Conservation (phyloP, 1,139 yeast genomes). For the Taphrina flavorubra region DNA sequence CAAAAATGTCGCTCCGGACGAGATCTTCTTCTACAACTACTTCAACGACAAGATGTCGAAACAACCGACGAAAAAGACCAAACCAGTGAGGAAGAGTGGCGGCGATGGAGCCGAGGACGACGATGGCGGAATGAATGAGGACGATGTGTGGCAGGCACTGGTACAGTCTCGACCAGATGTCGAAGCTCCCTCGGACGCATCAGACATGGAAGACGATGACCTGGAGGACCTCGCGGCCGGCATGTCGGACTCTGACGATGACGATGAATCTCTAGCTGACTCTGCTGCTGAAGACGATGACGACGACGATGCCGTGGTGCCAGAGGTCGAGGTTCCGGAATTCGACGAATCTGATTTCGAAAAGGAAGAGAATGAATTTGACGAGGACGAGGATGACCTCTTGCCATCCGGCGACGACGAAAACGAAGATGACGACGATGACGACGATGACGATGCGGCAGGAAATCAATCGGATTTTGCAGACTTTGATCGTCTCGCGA, state of each 20-base stretch:
- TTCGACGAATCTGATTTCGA: slow-evolving; percentile 52
- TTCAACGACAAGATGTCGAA: slow-evolving; percentile 56
- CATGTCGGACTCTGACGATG: slow-evolving; percentile 49
- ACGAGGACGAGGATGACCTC: slow-evolving; percentile 43
- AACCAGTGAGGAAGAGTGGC: slow-evolving; percentile 45
- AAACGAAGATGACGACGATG: slow-evolving; percentile 45
- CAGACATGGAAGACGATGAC: slow-evolving; percentile 51
- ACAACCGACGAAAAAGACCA: slow-evolving; percentile 42
- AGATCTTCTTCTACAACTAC: slow-evolving; percentile 85
- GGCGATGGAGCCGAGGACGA: slow-evolving; percentile 45
- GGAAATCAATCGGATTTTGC: slow-evolving; percentile 67
- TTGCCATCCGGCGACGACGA: slow-evolving; percentile 42
- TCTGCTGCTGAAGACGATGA: slow-evolving; percentile 49
- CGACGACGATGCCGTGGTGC: slow-evolving; percentile 48
- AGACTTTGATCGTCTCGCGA: slow-evolving; percentile 56
- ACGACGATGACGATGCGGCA: slow-evolving; percentile 54
- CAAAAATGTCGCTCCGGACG: slow-evolving; percentile 80
- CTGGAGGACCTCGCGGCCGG: slow-evolving; percentile 49
- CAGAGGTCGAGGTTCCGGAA: slow-evolving; percentile 50
- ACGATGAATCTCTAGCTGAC: slow-evolving; percentile 42
- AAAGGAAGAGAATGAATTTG: slow-evolving; percentile 50
- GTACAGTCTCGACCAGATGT: slow-evolving; percentile 84
- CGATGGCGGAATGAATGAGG: slow-evolving; percentile 38
- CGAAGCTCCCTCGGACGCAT: slow-evolving; percentile 59
- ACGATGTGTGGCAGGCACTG: slow-evolving; percentile 50